Conservation (phyloP, 1,284 basidiomycete genomes). For the Exobasidium rhododendri region DNA sequence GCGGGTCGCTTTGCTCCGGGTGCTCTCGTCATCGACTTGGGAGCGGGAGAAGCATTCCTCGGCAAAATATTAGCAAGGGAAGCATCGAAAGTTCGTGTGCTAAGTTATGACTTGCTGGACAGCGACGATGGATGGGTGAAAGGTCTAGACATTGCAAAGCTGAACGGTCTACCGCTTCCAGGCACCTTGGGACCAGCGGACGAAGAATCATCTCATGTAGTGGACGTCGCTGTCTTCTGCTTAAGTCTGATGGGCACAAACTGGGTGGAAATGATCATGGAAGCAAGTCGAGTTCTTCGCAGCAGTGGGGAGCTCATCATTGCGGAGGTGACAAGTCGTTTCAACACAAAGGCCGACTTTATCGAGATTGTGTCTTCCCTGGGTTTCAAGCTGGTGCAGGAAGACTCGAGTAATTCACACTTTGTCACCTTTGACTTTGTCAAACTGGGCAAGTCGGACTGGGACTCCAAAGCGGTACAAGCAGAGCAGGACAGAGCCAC, state of each 20-base stretch:
- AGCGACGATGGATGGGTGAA: slow-evolving; percentile 62
- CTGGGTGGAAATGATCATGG: slow-evolving; percentile 84
- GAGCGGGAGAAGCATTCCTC: slow-evolving; percentile 89
- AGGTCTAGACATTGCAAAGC: slow-evolving; percentile 36
- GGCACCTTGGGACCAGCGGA: slow-evolving; percentile 18
- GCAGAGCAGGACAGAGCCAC: not conserved
- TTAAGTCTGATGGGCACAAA: slow-evolving; percentile 96
- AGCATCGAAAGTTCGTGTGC: slow-evolving; percentile 26
- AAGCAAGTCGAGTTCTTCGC: slow-evolving; percentile 78
- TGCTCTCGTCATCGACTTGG: slow-evolving; percentile 83
- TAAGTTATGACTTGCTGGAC: slow-evolving; percentile 78
- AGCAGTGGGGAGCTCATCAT: slow-evolving; percentile 87
- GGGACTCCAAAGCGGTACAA: not conserved
- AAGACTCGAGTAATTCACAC: slow-evolving; percentile 39
- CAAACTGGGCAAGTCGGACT: slow-evolving; percentile 6
- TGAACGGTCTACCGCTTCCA: slow-evolving; percentile 30
- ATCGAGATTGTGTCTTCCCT: slow-evolving; percentile 67
- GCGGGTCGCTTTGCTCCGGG: slow-evolving; percentile 44
- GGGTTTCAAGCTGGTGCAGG: slow-evolving; percentile 65
- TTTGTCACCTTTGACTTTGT: slow-evolving; percentile 40
- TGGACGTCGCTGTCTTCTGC: slow-evolving; percentile 88
- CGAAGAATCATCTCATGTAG: slow-evolving; percentile 46
- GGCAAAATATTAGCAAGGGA: slow-evolving; percentile 59
- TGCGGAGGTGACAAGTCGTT: slow-evolving; percentile 73
- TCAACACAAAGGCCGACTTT: slow-evolving; percentile 64